A percentile compares a stretch with the other conserved stretches of the same genome.
phyloP scores from a whole-genome alignment of 495 filamentous ascomycete species.

The Aspergillus affinis region DNA sequence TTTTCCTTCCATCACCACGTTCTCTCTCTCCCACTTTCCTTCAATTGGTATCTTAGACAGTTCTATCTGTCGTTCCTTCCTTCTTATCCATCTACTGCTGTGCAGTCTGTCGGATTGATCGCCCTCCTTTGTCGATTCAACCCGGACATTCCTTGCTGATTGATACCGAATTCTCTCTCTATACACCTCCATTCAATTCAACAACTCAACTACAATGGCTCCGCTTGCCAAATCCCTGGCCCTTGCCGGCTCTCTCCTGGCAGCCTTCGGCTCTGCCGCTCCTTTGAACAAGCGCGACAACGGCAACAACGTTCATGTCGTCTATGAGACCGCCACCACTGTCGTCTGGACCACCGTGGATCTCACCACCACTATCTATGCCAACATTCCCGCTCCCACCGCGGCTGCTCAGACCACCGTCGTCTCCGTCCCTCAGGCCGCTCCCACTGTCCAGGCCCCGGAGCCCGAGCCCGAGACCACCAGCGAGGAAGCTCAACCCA shows the following conservation, averaged over 20 bases:
- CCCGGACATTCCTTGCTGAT: conserved; percentile 16
- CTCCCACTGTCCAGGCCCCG: conserved; percentile 10
- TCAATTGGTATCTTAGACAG: conserved; percentile 7
- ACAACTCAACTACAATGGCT: conserved; percentile 35
- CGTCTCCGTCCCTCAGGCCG: conserved; percentile 15
- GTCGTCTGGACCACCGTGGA: conserved; percentile 42
- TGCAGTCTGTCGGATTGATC: conserved; percentile 33
- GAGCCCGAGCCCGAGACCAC: not conserved
- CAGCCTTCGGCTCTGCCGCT: conserved; percentile 34
- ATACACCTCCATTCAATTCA: conserved; percentile 12
- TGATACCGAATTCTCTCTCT: not conserved
- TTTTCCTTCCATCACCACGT: conserved; percentile 1
- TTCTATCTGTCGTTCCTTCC: conserved; percentile 18
- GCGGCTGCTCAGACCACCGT: conserved; percentile 12
- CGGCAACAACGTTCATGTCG: conserved; percentile 38
- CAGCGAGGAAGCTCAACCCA: not conserved
- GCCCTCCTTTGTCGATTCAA: conserved; percentile 13
- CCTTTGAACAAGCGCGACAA: conserved; percentile 42
- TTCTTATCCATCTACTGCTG: conserved; percentile 36
- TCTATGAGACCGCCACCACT: conserved; percentile 28
- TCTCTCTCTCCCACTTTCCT: conserved; percentile 18
- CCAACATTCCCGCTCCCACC: conserved; percentile 19
- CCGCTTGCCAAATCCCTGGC: conserved; percentile 44
- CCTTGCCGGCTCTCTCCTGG: conserved; percentile 41
- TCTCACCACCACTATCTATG: conserved; percentile 43